phyloP scores from a whole-genome alignment of 179 eudicot species.

The Beta lomatogona region DNA sequence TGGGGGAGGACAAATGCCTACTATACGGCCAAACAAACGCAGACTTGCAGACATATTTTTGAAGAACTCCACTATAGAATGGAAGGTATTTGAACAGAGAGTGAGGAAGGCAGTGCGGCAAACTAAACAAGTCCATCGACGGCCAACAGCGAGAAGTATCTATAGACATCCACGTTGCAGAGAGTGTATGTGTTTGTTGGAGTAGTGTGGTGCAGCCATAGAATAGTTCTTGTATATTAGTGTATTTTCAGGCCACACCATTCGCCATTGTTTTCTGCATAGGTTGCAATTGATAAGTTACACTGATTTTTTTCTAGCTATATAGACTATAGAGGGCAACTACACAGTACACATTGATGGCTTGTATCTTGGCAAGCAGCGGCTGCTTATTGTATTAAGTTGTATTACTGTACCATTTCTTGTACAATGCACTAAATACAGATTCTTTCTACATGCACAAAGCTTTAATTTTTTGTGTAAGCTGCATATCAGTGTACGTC shows the following conservation, averaged over 20 bases:
- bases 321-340: background rate
- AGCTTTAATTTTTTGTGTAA: background rate
- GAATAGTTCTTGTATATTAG: constrained; percentile 30
- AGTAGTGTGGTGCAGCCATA: constrained; percentile 17
- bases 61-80: constrained; percentile 85
- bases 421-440: constrained; percentile 25
- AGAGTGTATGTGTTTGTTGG: constrained; percentile 79
- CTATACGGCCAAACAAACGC: constrained; percentile 95
- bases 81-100: constrained; percentile 87
- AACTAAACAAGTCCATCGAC: constrained; percentile 71
- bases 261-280: constrained; percentile 15
- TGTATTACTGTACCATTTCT: constrained; percentile 24
- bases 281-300: constrained; percentile 12
- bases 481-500: background rate
- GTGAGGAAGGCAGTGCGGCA: constrained; percentile 91
- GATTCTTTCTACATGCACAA: constrained; percentile 11
- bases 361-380: constrained; percentile 26
- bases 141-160: constrained; percentile 87
- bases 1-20: constrained; percentile 89
- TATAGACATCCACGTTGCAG: constrained; percentile 92
- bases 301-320: constrained; percentile 12
- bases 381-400: constrained; percentile 28
- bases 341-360: constrained; percentile 16
- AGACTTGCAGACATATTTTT: constrained; percentile 86
- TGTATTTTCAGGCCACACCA: background rate